phyloP scores from a whole-genome alignment of 108 stramenopile species.

The Cyclotella kingstonii region DNA sequence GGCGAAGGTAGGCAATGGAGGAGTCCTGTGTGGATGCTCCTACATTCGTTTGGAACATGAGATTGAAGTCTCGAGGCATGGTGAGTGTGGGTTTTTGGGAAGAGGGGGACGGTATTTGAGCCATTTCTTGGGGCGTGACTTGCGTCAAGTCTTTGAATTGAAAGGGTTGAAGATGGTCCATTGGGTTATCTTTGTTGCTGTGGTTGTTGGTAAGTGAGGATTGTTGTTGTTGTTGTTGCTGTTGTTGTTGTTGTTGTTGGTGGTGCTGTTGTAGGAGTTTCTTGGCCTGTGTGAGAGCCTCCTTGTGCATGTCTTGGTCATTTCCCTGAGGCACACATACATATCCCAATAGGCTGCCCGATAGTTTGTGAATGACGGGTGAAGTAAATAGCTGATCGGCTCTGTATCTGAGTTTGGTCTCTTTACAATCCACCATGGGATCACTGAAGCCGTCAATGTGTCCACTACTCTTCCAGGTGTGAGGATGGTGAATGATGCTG shows the following conservation, averaged over 20 bases:
- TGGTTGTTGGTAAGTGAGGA: too few species aligned
- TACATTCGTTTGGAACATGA: constrained; percentile 96
- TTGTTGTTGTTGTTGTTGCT: too few species aligned
- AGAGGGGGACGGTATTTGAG: constrained; percentile 86
- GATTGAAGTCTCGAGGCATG: constrained; percentile 93
- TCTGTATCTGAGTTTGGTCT: constrained; percentile 91
- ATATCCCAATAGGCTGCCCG: constrained; percentile 63
- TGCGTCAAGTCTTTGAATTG: constrained; percentile 75
- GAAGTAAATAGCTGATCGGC: constrained; percentile 93
- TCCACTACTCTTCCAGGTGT: constrained; percentile 94
- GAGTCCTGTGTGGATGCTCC: constrained; percentile 85
- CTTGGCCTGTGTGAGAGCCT: constrained; percentile 70
- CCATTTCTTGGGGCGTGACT: constrained; percentile 78
- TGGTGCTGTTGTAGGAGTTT: too few species aligned
- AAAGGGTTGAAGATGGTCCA: constrained; percentile 60
- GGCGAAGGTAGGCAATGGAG: constrained; percentile 89
- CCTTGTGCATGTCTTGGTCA: constrained; percentile 81
- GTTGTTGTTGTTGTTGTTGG: too few species aligned
- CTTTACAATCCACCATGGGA: constrained; percentile 97
- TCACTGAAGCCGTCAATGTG: constrained; percentile 97
- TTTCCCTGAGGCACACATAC: constrained; percentile 90
- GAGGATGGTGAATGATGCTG: constrained; percentile 91
- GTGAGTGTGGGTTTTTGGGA: constrained; percentile 88
- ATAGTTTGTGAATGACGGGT: constrained; percentile 56
- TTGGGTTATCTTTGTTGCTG: too few species aligned